Percentiles rank a stretch among this genome's conserved stretches.
Evolutionary conservation across 2,329 filamentous ascomycete genomes (phyloP).

Genomic region (Acephala macrosclerotiorum): DNA sequence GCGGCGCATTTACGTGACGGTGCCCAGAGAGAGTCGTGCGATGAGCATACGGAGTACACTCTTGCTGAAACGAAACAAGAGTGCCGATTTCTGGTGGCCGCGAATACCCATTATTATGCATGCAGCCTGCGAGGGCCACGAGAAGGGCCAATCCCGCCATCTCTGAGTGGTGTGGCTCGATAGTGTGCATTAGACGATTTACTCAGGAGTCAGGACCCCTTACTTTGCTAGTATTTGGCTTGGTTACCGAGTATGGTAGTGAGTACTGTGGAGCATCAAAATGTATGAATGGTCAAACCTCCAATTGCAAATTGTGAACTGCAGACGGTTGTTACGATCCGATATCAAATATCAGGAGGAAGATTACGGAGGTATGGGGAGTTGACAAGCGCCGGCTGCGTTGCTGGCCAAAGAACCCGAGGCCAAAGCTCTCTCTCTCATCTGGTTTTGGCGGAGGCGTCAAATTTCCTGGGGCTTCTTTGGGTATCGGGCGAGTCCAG

Average conservation of each 20-base stretch:
- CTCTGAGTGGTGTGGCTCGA: constrained; percentile 4
- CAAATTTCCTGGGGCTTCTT: constrained; percentile 34
- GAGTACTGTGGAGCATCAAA: constrained; percentile 1
- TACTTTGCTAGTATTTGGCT: neutral
- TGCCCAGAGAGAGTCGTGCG: neutral
- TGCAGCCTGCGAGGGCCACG: constrained; percentile 15
- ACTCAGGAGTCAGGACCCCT: neutral
- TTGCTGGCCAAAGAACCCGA: constrained; percentile 3
- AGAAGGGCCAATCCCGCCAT: neutral
- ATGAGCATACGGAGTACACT: constrained; percentile 18
- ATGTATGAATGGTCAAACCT: neutral
- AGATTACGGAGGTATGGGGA: neutral
- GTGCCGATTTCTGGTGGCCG: constrained; percentile 14
- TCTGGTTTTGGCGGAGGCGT: constrained; percentile 30
- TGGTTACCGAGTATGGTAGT: neutral
- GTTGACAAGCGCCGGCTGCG: neutral
- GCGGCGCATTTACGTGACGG: constrained; percentile 14
- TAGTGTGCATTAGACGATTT: too few relatives aligned
- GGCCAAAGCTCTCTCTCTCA: constrained; percentile 31
- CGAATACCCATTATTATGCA: constrained; percentile 24
- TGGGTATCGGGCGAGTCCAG: constrained; percentile 22
- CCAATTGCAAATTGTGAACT: neutral
- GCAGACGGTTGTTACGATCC: neutral
- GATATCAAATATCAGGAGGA: neutral
- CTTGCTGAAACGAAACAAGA: constrained; percentile 31